Base-by-base conservation (phyloP, 129 eudicot species). In the Solidago caesia region DNA sequence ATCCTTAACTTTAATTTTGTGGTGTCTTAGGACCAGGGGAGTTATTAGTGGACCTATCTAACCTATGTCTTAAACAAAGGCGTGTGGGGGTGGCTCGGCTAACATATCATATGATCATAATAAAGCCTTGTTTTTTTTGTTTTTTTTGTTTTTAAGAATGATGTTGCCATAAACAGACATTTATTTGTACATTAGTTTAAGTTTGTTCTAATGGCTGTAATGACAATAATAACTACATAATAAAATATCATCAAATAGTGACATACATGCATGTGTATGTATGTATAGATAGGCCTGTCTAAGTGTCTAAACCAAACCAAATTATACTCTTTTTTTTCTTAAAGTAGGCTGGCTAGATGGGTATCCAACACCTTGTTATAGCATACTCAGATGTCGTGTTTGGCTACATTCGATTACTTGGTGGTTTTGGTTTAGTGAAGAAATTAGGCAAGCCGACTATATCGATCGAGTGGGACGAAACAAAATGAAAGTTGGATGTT, bases 41-140 rank as follows among this genome's bases (percentile, higher is more conserved):
- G n/a, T 48, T 74, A 63, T 29, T 48, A 55, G 53, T 44, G 53
- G 70, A 44, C 48, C 29, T 65, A 65, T 65, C 29, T 43, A 14
- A 9, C 46, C 39, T 12, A 39, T 9, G 10, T 9, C 60, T 58
- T 69, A 27, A n/a, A 70, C 70, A 77, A 46, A 48, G 76, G 47
- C 29, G 47, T 46, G 61, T 56, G 53, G 71, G 71, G 76, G 65
- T 33, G 39, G 39, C 39, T 33, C 0, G 46, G 51, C 70, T 71
- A 70, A 62, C 41, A 11, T 62, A 68, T 68, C 53, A 44, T 69
- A 52, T 33, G 39, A 33, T 3, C 39, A 33, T 33, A 70, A 62
- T 63, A 39, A 61, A 51, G 64, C 33, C 71, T 77, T 77, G 64
- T 49, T 77, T 41, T 61, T 65, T 12, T 42, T 21, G 21, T 21